phyloP scores from a whole-genome alignment of 371 early-diverging fungal species.

The Phascolomyces articulosus region DNA sequence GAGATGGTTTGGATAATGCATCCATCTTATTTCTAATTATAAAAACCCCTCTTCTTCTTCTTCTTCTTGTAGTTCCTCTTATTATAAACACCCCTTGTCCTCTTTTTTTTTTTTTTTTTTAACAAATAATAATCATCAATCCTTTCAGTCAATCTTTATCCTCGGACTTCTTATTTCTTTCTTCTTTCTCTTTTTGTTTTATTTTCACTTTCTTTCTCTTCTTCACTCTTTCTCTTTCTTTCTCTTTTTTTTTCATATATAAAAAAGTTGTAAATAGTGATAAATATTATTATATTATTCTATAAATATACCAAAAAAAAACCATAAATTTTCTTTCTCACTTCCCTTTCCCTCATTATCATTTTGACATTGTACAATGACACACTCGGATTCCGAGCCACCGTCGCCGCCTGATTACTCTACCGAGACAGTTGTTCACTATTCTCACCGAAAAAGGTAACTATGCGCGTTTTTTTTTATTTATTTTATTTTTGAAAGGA shows the following conservation, averaged over 20 bases:
- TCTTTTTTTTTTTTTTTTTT: neutral
- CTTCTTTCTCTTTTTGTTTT: conserved; percentile 6
- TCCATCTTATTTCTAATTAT: no score
- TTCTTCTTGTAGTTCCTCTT: no score
- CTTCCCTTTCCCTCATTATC: neutral
- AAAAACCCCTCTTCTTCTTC: no score
- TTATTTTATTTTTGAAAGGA: neutral
- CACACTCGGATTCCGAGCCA: conserved; percentile 19
- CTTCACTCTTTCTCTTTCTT: conserved; percentile 5
- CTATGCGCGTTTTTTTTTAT: conserved; percentile 12
- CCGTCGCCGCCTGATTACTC: conserved; percentile 5
- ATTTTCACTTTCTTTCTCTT: neutral
- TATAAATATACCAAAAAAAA: no score
- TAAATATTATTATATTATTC: no score
- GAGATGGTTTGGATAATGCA: no score
- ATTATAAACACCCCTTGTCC: neutral
- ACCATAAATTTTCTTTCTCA: no score
- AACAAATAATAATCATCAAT: no score
- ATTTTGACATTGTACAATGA: conserved; percentile 7
- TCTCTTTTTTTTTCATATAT: neutral
- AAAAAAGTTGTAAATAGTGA: no score
- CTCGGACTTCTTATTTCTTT: conserved; percentile 20
- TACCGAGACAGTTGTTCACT: conserved; percentile 8
- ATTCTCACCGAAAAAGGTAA: conserved; percentile 16
- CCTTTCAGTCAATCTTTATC: no score